Base-by-base conservation (phyloP, 1,284 basidiomycete genomes). In the Afroboletus lepidellus region DNA sequence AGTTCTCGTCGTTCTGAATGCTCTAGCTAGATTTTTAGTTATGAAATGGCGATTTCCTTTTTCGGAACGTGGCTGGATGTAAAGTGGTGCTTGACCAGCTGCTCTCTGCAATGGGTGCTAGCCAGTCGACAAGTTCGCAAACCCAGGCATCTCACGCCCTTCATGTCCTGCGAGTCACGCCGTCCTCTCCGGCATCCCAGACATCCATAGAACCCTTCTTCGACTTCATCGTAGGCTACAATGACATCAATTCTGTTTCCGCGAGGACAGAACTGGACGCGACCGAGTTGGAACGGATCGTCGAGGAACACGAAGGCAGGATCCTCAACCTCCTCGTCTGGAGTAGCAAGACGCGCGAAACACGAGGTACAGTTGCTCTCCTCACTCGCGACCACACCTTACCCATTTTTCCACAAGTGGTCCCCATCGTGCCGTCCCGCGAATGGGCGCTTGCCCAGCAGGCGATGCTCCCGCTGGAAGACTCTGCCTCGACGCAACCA, bases 131-230 rank as follows among this genome's bases (percentile, higher is more conserved):
- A 1, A 67, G 71, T 32, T 75, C 81, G 33, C 75, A 81, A 56
- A 64, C 70, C 15, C 79, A 83, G 53, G 69, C 75, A 33, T 72
- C 79, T 34, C 81, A 79, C 53, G 92, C 88, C 7, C 78, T 94
- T 16, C 92, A 95, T 67, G 87, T 92, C 57, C 75, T 94, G 51
- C 85, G 92, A 53, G 92, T 94, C 36, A 91, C 91, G 1, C 88
- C 92, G 2, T 79, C 80, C n/a, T 94, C 92, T 1, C 92, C 92
- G 16, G 90, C 92, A 1, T 90, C 90, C 9, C 78, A 85, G 50
- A 91, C 91, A 6, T 84, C 83, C 47, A 89, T 98, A 41, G 94
- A 98, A 65, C 92, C 95, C 0, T 97, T 94, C 74, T 99, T 99
- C 66, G 96, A 98, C 74, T 98, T 97, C 70, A 83, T 98, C 30